Conservation (phyloP, 192 early-diverging fungal species). For the Phycomyces nitens region DNA sequence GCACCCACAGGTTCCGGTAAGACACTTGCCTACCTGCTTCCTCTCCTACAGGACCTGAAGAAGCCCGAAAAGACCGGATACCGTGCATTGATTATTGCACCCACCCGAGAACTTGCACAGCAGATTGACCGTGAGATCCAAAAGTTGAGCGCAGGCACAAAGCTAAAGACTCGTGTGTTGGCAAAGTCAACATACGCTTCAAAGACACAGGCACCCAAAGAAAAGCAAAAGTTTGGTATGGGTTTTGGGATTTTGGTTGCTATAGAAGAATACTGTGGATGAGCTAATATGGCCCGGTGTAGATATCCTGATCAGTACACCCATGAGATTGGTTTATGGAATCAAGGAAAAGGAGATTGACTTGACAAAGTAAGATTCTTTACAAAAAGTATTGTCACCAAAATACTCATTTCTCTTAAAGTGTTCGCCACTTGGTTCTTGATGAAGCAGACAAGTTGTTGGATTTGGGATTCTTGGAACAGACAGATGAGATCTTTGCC, state of each 20-base stretch:
- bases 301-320: constrained; percentile 94
- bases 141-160: constrained; percentile 67
- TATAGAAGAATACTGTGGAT: too few relatives aligned
- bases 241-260: too few relatives aligned
- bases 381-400: constrained; percentile 4
- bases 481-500: constrained; percentile 84
- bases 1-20: constrained; percentile 99
- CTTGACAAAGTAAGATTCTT: constrained; percentile 55
- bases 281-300: too few relatives aligned
- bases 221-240: constrained; percentile 69
- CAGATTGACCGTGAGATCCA: constrained; percentile 86
- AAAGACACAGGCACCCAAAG: constrained; percentile 61
- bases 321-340: constrained; percentile 85
- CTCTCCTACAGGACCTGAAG: constrained; percentile 84
- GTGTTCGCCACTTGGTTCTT: constrained; percentile 67
- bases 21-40: constrained; percentile 90
- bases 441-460: constrained; percentile 85
- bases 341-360: constrained; percentile 77
- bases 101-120: constrained; percentile 89
- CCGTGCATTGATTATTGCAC: constrained; percentile 89
- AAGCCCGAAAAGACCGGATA: constrained; percentile 77
- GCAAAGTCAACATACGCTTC: constrained; percentile 74
- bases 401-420: constrained; percentile 3
- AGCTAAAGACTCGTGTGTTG: constrained; percentile 79
- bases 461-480: constrained; percentile 82